Evolutionary conservation across 306 rosid genomes (phyloP), one percentile per base, ranked within the genome.

Genomic region (Prunus kanzakura): DNA sequence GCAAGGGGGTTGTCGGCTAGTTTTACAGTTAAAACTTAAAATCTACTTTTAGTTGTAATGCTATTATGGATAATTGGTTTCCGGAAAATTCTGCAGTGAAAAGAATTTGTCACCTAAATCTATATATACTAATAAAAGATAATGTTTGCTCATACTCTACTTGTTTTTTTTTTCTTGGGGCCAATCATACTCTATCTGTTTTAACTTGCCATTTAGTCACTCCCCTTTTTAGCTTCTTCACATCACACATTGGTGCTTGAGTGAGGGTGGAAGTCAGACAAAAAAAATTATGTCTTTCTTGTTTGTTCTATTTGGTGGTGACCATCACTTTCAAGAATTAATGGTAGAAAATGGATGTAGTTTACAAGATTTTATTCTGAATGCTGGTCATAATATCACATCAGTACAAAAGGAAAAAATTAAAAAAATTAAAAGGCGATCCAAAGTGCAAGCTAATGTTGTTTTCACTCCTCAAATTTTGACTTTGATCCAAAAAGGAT

Each of bases 331-430:
- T 19, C 55, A 57, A 45, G 19, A 41, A 38, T 1, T 35, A 56
- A 72, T 9, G 8, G 6, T 56, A 38, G 4, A 32, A 35, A 55
- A 20, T 22, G 1, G 3, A 58, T 61, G 43, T 27, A 27, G n/a
- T 46, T 29, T 11, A 46, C 69, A 4, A 16, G 60, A 46, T 61
- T 45, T 74, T 20, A 73, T 73, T 73, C 47, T 13, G 19, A 45
- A 61, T 29, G 47, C 60, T 18, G 30, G n/a, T 27, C 69, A 46
- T 25, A 29, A 61, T 45, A 51, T 69, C 56, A 43, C 27, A 27
- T 60, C 50, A 23, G 57, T 74, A 69, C 77, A 74, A 74, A 64
- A 9, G 47, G 20, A 27, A 38, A 57, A 47, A 72, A 35, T 43
- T 29, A 8, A 13, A 32, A 32, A 32, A 32, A 13, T 41, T 29